Evolutionary conservation across 2,329 filamentous ascomycete species (phyloP), one percentile per base, ranked within the genome.

Genomic region (Capronia americana): DNA sequence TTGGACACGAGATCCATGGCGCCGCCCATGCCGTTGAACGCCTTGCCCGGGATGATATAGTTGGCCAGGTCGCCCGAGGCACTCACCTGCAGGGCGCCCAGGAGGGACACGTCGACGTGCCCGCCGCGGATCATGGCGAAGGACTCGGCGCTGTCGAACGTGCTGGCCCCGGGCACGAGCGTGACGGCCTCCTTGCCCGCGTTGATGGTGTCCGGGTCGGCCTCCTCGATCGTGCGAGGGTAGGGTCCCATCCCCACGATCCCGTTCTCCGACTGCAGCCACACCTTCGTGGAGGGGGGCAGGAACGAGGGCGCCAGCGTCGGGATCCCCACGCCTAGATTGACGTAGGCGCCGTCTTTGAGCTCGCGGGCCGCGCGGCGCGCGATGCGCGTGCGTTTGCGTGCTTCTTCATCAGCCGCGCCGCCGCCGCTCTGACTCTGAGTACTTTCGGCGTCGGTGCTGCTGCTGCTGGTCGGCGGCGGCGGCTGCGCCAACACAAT

Each of bases 101-200:
- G 85, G 73, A 96, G 92, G 0, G 90, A 92, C 6, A 96, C 89
- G 74, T 96, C 89, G 48, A 96, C 88, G 73, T 93, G 91, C 0
- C 92, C 92, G 59, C 91, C 90, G 10, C 92, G 87, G 73, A 96
- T 96, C 92, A 95, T 95, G 71, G 86, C 88, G 74, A 96, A 96
- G 1, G 90, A 93, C 78, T 95, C 92, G 69, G 90, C 86, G 51
- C 87, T 90, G 76, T 92, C 91, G 73, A 95, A 96, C 8, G 87
- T 90, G 0, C 89, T 85, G 0, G 91, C 92, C 1, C 92, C 92
- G 0, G 90, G 89, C 0, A 92, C 80, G 0, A 95, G 84, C 0
- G 92, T 95, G 0, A 94, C 91, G 0, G 92, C 95, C 77, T 96
- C 92, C 76, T 96, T 96, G 65, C 92, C 92, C 0, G 92, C 92